Evolutionary conservation across 257 asterid genomes (phyloP), one percentile per base, ranked within the genome.

Genomic region (Rubia yunnanensis): DNA sequence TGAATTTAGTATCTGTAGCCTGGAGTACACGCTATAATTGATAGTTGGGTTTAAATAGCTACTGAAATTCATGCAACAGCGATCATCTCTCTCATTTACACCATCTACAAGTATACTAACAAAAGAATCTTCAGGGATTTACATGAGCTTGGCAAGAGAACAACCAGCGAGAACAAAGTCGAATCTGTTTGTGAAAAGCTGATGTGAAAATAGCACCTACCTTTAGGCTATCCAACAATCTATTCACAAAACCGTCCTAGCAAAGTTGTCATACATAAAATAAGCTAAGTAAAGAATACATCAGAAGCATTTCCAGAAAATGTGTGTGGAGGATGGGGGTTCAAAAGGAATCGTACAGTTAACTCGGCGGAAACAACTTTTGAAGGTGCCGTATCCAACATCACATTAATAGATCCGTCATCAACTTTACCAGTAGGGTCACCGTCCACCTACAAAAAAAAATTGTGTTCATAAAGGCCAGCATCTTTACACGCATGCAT

Each of bases 291-390:
- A 64, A 48, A 6, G 13, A 44, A 6, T 32, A 6, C 36, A 32
- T 32, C 36, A 41, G 17, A 35, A 63, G 36, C 39, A 63, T 22
- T 7, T n/a, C 5, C 3, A 2, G 8, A 24, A 31, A 27, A 23
- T 46, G 52, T 44, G 52, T 44, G 11, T 35, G 20, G 54, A 13
- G 60, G 11, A 30, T 1, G 60, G 60, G 36, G 10, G 62, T 27
- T 50, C 38, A 60, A 61, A 65, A 35, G 35, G 39, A 73, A 71
- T 76, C 97, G 61, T 84, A 92, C 99, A 14, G 99, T 86, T 82
- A 82, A 83, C 85, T 90, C 99, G 1, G 89, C 79, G 70, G 95
- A 90, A 69, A 78, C 92, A 54, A 90, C 97, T 90, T 90, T 94
- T 67, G 99, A 94, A 60, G 99, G 97, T 24, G 95, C 76, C 60